Evolutionary conservation across 495 filamentous ascomycete genomes (phyloP).

Genomic region (Trichoderma asperelloides): DNA sequence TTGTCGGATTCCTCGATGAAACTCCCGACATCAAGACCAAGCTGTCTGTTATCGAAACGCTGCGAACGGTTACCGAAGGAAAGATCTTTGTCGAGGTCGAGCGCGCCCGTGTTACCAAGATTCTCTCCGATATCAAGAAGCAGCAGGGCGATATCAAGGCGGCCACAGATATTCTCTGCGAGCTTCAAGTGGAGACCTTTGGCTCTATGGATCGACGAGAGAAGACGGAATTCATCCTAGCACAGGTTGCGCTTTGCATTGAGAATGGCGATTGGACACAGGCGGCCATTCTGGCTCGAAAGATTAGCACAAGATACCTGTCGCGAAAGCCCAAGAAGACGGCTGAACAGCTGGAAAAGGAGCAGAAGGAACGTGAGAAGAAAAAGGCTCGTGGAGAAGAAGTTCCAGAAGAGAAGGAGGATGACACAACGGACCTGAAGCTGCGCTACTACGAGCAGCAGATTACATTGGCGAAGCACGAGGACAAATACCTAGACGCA

Average conservation of each 20-base stretch:
- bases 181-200: constrained; percentile 97
- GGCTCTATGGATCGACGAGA: constrained; percentile 95
- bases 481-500: constrained; percentile 89
- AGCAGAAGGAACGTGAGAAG: constrained; percentile 74
- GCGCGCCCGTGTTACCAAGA: constrained; percentile 86
- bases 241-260: constrained; percentile 91
- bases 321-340: constrained; percentile 82
- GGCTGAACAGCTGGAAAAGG: constrained; percentile 77
- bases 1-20: constrained; percentile 84
- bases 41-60: constrained; percentile 83
- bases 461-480: constrained; percentile 88
- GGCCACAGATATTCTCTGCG: constrained; percentile 87
- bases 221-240: constrained; percentile 96
- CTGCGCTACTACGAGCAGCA: constrained; percentile 94
- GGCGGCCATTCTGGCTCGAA: constrained; percentile 85
- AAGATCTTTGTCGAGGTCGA: constrained; percentile 99
- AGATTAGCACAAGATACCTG: constrained; percentile 93
- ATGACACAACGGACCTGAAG: constrained; percentile 95
- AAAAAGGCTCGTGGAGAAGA: constrained; percentile 70
- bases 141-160: constrained; percentile 81
- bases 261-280: constrained; percentile 94
- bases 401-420: constrained; percentile 63
- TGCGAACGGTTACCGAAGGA: constrained; percentile 94
- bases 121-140: constrained; percentile 95
- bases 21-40: constrained; percentile 73